Base-by-base conservation (phyloP, 495 filamentous ascomycete genomes). In the Penicillium herquei region DNA sequence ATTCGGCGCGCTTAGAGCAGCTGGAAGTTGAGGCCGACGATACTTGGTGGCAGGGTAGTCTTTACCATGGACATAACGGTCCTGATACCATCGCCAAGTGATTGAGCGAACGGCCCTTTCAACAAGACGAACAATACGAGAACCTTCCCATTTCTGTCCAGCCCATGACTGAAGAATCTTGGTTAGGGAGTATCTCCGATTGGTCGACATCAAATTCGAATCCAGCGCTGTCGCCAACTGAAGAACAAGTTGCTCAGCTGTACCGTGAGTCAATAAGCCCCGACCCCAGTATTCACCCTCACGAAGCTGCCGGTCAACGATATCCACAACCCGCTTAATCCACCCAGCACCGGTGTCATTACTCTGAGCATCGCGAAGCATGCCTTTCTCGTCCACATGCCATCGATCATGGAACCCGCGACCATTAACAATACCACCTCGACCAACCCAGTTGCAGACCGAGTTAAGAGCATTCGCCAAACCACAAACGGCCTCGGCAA, bases 401-500 rank as follows among this genome's bases (percentile, higher is more conserved):
- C 92, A 98, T 37, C 92, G 87, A 68, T 99, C 94, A 35, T 85
- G 82, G 61, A 79, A 84, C 18, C 89, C 90, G 49, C 73, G 76
- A 41, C 87, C 81, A 33, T 87, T 81, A 13, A 87, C 74, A 51
- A 96, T 84, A 9, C 94, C 94, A 57, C 94, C 94, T 44, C 94
- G 87, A 13, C 91, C 93, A 59, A 79, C 81, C 94, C 94, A 99
- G 64, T 91, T 91, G 64, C 94, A 99, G 32, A 99, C 92, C 31
- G 94, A 97, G 66, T 96, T 98, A 30, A 98, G 81, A 21, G 94
- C 95, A 61, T 96, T 98, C 11, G 93, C 94, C 46, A 99, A 80
- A 11, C 94, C 94, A 68, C 94, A 99, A 1, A 98, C 92, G 3
- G 94, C 94, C 73, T 98, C 94, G 11, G 95, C 92, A 73, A 99